A percentile compares a stretch with the other conserved stretches of the same genome.
These are phyloP conservation scores for Aspergillus saccharolyticus DNA, from an alignment of 495 filamentous ascomycete species.

Conservation along the genomic window DNA sequence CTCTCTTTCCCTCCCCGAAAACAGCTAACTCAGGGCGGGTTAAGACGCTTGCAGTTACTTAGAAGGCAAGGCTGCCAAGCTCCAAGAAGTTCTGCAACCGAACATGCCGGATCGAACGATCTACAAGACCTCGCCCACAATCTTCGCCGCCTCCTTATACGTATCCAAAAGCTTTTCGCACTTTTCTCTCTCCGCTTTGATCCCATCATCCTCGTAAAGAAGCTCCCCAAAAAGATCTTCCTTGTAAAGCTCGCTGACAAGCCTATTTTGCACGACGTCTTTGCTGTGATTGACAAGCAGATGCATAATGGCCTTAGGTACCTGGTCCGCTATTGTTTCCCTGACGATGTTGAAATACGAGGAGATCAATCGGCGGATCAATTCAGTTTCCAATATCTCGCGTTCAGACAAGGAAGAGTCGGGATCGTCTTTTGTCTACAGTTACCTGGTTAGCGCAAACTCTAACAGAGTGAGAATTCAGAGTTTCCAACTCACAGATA, in stretches of 20 bases:
- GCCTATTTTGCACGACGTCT: conserved; percentile 91
- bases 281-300: conserved; percentile 97
- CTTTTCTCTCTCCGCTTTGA: conserved; percentile 96
- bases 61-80: background rate
- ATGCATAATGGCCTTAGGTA: conserved; percentile 98
- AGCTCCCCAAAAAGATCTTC: conserved; percentile 90
- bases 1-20: background rate
- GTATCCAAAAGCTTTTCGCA: conserved; percentile 91
- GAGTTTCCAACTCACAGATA: conserved; percentile 51
- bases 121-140: conserved; percentile 92
- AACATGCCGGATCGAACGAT: background rate
- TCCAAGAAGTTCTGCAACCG: background rate
- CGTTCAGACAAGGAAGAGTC: conserved; percentile 90
- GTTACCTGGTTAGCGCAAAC: background rate
- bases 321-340: conserved; percentile 94
- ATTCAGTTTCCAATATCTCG: conserved; percentile 93
- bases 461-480: background rate
- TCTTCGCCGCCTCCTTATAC: conserved; percentile 95
- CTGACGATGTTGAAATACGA: conserved; percentile 99
- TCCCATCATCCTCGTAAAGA: conserved; percentile 93
- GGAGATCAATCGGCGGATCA: conserved; percentile 91
- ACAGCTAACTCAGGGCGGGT: no score
- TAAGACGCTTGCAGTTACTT: background rate
- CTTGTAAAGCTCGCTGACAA: conserved; percentile 93
- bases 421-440: conserved; percentile 37